Percentiles rank a stretch among this genome's conserved stretches.
Conservation (phyloP, 2,329 filamentous ascomycete species). For the Colletotrichum lini region DNA sequence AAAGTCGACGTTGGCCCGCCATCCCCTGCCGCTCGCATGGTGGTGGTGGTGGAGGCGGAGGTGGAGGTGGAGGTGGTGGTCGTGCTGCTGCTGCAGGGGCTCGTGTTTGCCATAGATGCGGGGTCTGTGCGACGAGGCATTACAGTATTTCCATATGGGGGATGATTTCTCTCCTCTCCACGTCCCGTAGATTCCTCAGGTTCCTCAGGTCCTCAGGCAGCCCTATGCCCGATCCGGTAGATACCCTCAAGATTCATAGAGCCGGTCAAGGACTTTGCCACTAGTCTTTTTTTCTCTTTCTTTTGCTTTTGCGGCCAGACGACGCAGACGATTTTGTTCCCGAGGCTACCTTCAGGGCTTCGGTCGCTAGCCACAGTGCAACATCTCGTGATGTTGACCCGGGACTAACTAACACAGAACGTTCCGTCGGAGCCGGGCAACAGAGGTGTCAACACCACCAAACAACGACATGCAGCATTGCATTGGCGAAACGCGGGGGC, state of each 20-base stretch:
- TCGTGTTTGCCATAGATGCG: slow-evolving; percentile 31
- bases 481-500: slow-evolving; percentile 9
- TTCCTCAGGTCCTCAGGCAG: neutral
- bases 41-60: neutral
- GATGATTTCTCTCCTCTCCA: neutral
- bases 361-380: too few relatives aligned
- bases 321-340: neutral
- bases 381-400: neutral
- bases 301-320: neutral
- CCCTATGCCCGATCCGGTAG: slow-evolving; percentile 33
- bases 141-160: neutral
- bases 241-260: neutral
- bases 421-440: neutral
- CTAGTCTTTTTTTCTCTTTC: neutral
- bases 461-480: neutral
- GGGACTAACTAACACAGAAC: neutral
- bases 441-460: slow-evolving; percentile 5
- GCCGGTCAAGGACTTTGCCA: slow-evolving; percentile 4
- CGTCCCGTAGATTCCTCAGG: too few relatives aligned
- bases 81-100: slow-evolving; percentile 27
- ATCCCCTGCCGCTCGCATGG: slow-evolving; percentile 36
- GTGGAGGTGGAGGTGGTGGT: too few relatives aligned
- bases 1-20: slow-evolving; percentile 27
- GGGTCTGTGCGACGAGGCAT: slow-evolving; percentile 38
- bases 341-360: neutral